Percentiles rank a stretch among this genome's conserved stretches.
These are phyloP conservation scores for Hericium alpestre DNA, from an alignment of 768 basidiomycete species.

Conservation along the genomic window DNA sequence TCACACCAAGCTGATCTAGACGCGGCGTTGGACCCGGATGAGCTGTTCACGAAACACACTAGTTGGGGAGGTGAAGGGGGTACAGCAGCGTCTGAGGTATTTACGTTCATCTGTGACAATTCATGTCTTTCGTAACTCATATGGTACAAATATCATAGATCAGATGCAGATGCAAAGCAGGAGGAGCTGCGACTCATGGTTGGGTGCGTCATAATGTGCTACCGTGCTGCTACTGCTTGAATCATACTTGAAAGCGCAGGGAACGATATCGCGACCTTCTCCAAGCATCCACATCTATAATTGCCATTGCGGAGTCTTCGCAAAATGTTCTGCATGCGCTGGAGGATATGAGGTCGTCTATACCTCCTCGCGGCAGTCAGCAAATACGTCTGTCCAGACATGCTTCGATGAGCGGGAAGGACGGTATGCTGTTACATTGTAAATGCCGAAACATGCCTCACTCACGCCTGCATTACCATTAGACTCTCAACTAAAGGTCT, in stretches of 20 bases:
- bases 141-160: slow-evolving; percentile 27
- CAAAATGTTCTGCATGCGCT: slow-evolving; percentile 52
- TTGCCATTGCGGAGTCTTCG: slow-evolving; percentile 63
- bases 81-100: slow-evolving; percentile 63
- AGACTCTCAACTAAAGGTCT: slow-evolving; percentile 58
- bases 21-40: slow-evolving; percentile 48
- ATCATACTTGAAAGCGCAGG: slow-evolving; percentile 51
- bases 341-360: slow-evolving; percentile 47
- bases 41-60: slow-evolving; percentile 62
- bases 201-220: slow-evolving; percentile 51
- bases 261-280: slow-evolving; percentile 84
- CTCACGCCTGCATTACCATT: neutral
- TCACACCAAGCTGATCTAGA: neutral
- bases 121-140: neutral
- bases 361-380: slow-evolving; percentile 22
- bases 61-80: slow-evolving; percentile 57
- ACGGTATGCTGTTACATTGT: slow-evolving; percentile 6
- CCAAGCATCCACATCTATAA: slow-evolving; percentile 78
- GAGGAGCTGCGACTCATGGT: slow-evolving; percentile 86
- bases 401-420: slow-evolving; percentile 2
- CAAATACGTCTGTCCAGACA: slow-evolving; percentile 2
- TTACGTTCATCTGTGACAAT: slow-evolving; percentile 2
- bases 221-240: slow-evolving; percentile 13
- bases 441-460: too few species aligned
- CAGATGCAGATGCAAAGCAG: slow-evolving; percentile 79